Percentiles rank a stretch among this genome's conserved stretches.
Conservation (phyloP, 1,284 basidiomycete species). For the Vanrija sp. region DNA sequence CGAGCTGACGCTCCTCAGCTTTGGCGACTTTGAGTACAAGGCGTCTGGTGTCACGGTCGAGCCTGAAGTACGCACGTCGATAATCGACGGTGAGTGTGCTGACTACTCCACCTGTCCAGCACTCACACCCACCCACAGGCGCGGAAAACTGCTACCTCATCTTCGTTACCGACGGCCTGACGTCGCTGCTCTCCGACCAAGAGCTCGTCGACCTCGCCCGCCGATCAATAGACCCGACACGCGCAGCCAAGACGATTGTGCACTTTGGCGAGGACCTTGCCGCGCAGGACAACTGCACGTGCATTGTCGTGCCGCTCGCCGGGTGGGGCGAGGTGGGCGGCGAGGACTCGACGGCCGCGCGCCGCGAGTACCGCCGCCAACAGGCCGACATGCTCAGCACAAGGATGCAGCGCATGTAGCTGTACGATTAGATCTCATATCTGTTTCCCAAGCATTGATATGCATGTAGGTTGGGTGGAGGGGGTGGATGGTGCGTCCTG, state of each 20-base stretch:
- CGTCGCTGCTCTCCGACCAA: slow-evolving; percentile 84
- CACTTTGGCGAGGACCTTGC: slow-evolving; percentile 86
- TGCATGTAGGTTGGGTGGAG: no score
- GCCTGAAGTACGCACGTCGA: slow-evolving; percentile 78
- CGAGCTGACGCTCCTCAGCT: slow-evolving; percentile 51
- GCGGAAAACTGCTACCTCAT: slow-evolving; percentile 72
- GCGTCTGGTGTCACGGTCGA: slow-evolving; percentile 88
- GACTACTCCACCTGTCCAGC: no score
- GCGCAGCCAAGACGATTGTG: slow-evolving; percentile 77
- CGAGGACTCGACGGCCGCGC: slow-evolving; percentile 68
- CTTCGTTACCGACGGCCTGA: slow-evolving; percentile 84
- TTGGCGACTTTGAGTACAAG: slow-evolving; percentile 90
- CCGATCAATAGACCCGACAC: slow-evolving; percentile 64
- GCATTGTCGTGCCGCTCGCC: slow-evolving; percentile 83
- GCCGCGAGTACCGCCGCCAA: slow-evolving; percentile 71
- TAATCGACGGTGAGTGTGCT: slow-evolving; percentile 61
- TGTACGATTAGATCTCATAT: background rate
- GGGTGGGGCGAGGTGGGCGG: slow-evolving; percentile 81
- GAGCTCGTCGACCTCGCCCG: slow-evolving; percentile 90
- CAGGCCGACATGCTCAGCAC: slow-evolving; percentile 57
- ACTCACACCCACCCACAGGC: slow-evolving; percentile 52
- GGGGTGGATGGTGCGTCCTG: no score
- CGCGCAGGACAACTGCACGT: slow-evolving; percentile 87
- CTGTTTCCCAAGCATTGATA: background rate
- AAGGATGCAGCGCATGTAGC: slow-evolving; percentile 47